Base-by-base conservation (phyloP, 2,329 filamentous ascomycete species). In the Fusarium xyrophilum region DNA sequence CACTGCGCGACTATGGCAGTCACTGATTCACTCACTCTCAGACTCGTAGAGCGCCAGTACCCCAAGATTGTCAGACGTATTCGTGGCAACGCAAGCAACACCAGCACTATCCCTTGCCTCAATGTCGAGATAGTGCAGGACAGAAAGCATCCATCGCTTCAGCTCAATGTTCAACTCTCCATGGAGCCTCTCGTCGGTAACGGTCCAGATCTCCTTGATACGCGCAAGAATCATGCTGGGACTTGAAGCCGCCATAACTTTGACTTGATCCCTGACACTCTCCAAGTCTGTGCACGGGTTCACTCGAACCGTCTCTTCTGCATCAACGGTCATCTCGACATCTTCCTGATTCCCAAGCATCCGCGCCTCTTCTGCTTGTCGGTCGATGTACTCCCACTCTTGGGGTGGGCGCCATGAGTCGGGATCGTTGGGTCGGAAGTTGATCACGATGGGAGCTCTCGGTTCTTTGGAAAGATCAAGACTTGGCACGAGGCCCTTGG, bases 91-190 rank as follows among this genome's bases (percentile, higher is more conserved):
- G 59, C 11, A 39, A 17, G 15, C 23, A 15, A 47, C 38, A 23
- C 25, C 73, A 65, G 13, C 72, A 47, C 15, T 74, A 60, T 12
- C 17, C 19, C 48, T 56, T 5, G 62, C 57, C 2, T 74, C 68
- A 33, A 81, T 80, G 38, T 81, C 82, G 71, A 82, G 79, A 66
- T 79, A 80, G 64, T 83, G 82, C 54, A 91, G 77, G 2, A 83
- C 83, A 30, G 84, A 88, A 35, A 89, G 79, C 79, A 93, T 84
- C 87, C 87, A 89, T 27, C 66, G 65, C 70, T 87, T 86, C 72
- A 86, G 86, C 65, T 86, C 84, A 48, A 86, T 78, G 60, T 85
- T 85, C 7, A 85, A 71, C 52, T 70, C 65, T 3, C 43, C 32
- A 3, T 65, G 57, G 3, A 64, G 52, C 5, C 57, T 67, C 19